Base-by-base conservation (phyloP, 2,329 filamentous ascomycete species). In the Ciborinia camelliae region DNA sequence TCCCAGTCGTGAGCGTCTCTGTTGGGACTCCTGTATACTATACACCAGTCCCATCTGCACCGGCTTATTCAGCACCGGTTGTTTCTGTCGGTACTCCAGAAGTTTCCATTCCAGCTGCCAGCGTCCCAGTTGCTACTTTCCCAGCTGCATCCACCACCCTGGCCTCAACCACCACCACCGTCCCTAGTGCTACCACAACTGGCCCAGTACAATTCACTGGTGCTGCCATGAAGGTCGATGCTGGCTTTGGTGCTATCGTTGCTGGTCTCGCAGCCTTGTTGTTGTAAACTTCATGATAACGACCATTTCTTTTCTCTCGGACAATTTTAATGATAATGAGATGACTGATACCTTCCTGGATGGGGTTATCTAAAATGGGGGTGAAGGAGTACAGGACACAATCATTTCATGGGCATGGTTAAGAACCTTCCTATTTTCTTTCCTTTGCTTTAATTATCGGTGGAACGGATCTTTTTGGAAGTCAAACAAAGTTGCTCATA, bases 251-350 rank as follows among this genome's bases (percentile, higher is more conserved):
- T 62, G 71, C 68, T 59, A 26, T 71, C 26, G 52, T 64, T 63
- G 71, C 65, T 54, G 71, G 68, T 69, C 60, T 73, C 39, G 66
- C 65, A 47, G 71, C 71, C 30, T 66, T 73, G 63, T 52, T 73
- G 53, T 55, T 73, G 60, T 73, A 70, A 69, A 66, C n/a, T 48
- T 48, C 51, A 63, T 48, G 41, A 55, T 43, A 39, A 62, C 48
- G 62, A 64, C 23, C 37, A 43, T 50, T 47, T 63, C 43, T 63
- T 50, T 61, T 67, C 32, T 58, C 45, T 47, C n/a, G 2, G 23
- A 65, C 53, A 47, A 64, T 10, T 55, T 61, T 63, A 62, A 69
- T 45, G 64, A 69, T 62, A 63, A 63, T 23, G 55, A 61, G 58
- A 43, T 53, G 39, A 64, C 45, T 61, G 48, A 48, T 64, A 62